Conservation (phyloP, 2,329 filamentous ascomycete genomes). For the Emergomyces africanus region DNA sequence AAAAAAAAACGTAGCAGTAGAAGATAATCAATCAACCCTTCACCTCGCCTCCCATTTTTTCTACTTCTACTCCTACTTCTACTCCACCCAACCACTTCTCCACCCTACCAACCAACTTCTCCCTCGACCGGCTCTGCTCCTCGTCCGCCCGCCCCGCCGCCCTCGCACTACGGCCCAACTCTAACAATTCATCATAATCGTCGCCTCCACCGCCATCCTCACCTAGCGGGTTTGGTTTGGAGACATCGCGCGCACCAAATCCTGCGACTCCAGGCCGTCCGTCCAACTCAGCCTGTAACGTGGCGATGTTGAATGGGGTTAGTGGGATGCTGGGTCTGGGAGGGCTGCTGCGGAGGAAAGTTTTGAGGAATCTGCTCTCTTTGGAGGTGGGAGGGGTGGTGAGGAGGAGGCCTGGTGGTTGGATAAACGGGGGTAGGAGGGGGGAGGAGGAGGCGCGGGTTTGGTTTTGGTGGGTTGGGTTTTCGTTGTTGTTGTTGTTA, state of each 20-base stretch:
- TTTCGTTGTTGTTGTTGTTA: not conserved
- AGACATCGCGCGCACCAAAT: not conserved
- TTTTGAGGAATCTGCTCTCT: slow-evolving; percentile 4
- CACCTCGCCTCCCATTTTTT: too few species aligned
- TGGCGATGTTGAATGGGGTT: slow-evolving; percentile 6
- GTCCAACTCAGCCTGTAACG: slow-evolving; percentile 3
- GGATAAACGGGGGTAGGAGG: not conserved
- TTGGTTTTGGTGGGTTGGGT: not conserved
- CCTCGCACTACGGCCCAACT: not conserved
- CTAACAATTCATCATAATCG: not conserved
- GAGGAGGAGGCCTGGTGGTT: slow-evolving; percentile 1
- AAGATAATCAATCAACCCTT: too few species aligned
- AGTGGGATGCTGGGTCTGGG: slow-evolving; percentile 5
- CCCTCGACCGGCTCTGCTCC: not conserved
- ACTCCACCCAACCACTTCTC: not conserved
- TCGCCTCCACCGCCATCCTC: not conserved
- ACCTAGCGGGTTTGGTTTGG: not conserved
- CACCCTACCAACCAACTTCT: not conserved
- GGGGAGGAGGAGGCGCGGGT: not conserved
- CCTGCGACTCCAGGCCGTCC: not conserved
- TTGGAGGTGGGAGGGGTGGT: slow-evolving; percentile 1
- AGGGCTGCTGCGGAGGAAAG: not conserved
- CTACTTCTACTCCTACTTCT: not conserved
- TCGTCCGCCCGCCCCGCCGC: not conserved
- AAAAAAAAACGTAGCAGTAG: too few species aligned